Base-by-base conservation (phyloP, 1,139 yeast species). In the Pichia sp. region DNA sequence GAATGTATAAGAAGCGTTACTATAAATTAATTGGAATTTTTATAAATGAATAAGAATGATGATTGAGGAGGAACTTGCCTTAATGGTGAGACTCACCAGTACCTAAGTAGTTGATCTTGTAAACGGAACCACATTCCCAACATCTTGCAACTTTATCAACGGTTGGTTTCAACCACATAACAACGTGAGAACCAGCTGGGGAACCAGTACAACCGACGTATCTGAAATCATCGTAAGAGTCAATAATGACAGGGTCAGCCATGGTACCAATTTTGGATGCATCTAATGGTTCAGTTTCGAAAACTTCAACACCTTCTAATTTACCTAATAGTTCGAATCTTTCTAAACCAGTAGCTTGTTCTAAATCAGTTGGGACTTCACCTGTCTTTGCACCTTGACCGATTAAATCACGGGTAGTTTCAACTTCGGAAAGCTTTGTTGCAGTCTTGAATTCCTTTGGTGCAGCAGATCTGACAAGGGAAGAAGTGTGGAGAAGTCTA, bases 71-170 rank as follows among this genome's bases (percentile, higher is more conserved):
- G 12, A 25, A 3, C 7, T 25, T 25, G n/a, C 12, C 12, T 23
- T 48, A 45, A 33, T 50, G 51, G 38, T 52, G 51, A 24, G 42
- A 41, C 36, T 54, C 59, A 42, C 58, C 60, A 23, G 53, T 85
- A 65, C 96, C 96, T 60, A 89, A 77, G 70, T 81, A 83, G 70
- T 88, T 85, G 58, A 91, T 70, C 60, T 84, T 79, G 75, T 83
- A 89, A 55, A 88, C 95, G 55, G 89, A 82, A 66, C 99, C 99
- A 68, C 97, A 91, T 67, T 89, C 96, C 95, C 96, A 86, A 73
- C 97, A 93, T 79, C 99, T 88, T 54, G 85, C 85, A 52, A 81
- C 81, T 68, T 84, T 71, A 43, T 77, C 85, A 53, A 74, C 77
- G 55, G 89, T 83, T 57, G 95, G 95, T 69, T 81, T 82, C 71